A percentile compares a stretch with the other conserved stretches of the same genome.
Conservation (phyloP, 768 basidiomycete genomes). For the Psilocybe tampanensis region DNA sequence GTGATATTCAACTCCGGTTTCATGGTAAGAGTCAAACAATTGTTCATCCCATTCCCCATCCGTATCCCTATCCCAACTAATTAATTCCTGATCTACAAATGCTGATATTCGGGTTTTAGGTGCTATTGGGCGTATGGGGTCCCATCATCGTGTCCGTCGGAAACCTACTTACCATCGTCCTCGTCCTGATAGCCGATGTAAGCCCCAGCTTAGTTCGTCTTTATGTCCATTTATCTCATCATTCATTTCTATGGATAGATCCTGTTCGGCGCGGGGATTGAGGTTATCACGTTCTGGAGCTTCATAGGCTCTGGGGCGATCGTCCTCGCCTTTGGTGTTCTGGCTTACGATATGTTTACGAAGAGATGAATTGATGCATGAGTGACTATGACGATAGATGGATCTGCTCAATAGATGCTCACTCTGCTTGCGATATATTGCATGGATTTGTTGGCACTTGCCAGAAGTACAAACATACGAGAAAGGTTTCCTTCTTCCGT, state of each 20-base stretch:
- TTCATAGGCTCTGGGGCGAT: constrained; percentile 79
- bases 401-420: too few relatives aligned
- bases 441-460: too few relatives aligned
- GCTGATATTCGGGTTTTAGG: constrained; percentile 38
- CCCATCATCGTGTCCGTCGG: constrained; percentile 89
- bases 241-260: constrained; percentile 25
- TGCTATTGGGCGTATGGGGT: constrained; percentile 84
- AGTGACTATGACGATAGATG: not conserved
- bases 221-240: not conserved
- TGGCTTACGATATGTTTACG: constrained; percentile 71
- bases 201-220: constrained; percentile 12
- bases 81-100: not conserved
- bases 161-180: constrained; percentile 91
- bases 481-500: too few relatives aligned
- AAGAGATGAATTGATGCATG: constrained; percentile 23
- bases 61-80: constrained; percentile 7
- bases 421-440: too few relatives aligned
- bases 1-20: constrained; percentile 83
- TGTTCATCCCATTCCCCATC: not conserved
- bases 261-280: constrained; percentile 63
- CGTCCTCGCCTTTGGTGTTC: constrained; percentile 78
- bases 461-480: too few relatives aligned
- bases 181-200: constrained; percentile 81
- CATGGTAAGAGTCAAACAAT: constrained; percentile 56
- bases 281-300: constrained; percentile 70